These are phyloP conservation scores for Gossypium davidsonii DNA, from an alignment of 441 rosid genomes.

Conservation along the genomic window DNA sequence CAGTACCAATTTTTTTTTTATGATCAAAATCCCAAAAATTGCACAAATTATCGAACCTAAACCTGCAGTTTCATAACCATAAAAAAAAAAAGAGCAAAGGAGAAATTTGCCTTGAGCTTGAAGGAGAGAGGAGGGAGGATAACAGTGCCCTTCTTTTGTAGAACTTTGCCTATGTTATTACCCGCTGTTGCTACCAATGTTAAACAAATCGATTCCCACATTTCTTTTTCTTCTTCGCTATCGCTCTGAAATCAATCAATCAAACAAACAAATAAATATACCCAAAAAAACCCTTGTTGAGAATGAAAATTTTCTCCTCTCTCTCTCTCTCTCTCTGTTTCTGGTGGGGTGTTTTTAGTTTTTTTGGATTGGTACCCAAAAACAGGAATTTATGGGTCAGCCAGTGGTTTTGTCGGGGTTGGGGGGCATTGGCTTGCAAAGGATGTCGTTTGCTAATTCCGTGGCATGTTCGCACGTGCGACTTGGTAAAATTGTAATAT, in stretches of 20 bases:
- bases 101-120: slow-evolving; percentile 63
- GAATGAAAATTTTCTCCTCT: neutral
- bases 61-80: neutral
- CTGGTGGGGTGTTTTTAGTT: neutral
- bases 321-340: neutral
- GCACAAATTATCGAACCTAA: neutral
- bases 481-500: neutral
- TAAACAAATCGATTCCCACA: slow-evolving; percentile 90
- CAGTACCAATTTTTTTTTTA: neutral
- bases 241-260: neutral
- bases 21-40: neutral
- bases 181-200: slow-evolving; percentile 96
- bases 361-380: neutral
- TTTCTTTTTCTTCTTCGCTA: slow-evolving; percentile 13
- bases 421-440: neutral
- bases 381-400: neutral
- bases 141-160: slow-evolving; percentile 94
- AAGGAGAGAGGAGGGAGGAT: slow-evolving; percentile 95
- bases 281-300: neutral
- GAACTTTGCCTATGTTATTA: slow-evolving; percentile 89
- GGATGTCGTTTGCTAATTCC: neutral
- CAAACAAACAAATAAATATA: neutral
- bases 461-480: neutral
- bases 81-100: neutral
- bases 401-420: neutral